These are phyloP conservation scores for Besnoitia besnoiti DNA, from an alignment of 169 alveolate genomes.

Conservation along the genomic window DNA sequence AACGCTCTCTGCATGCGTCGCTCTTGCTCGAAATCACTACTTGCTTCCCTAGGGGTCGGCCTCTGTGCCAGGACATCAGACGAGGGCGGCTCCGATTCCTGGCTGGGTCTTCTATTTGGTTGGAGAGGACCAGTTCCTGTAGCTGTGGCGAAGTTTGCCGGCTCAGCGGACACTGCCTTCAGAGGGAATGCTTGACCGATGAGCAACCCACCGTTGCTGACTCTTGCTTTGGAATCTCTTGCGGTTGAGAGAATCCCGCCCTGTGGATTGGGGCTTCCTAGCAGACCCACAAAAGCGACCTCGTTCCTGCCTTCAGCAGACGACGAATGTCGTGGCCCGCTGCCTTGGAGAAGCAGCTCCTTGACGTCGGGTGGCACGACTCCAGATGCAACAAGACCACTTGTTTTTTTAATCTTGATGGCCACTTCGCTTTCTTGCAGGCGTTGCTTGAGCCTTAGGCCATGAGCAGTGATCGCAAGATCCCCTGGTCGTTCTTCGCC, in stretches of 20 bases:
- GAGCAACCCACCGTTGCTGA: not conserved
- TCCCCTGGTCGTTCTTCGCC: too few species aligned
- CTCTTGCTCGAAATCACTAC: not conserved
- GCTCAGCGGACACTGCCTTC: not conserved
- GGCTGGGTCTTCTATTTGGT: not conserved
- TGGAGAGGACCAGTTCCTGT: not conserved
- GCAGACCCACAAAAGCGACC: not conserved
- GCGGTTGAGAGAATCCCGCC: not conserved
- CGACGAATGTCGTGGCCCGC: not conserved
- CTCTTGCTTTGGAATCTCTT: not conserved
- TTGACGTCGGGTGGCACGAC: not conserved
- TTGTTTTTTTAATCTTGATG: not conserved
- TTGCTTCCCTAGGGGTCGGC: not conserved
- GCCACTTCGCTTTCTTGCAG: not conserved
- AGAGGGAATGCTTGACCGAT: not conserved
- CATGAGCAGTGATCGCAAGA: not conserved
- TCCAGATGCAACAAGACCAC: not conserved
- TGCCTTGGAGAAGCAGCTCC: not conserved
- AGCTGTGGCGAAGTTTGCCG: not conserved
- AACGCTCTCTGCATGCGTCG: not conserved
- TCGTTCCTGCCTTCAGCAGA: not conserved
- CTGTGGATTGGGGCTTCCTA: not conserved
- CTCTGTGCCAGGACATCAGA: not conserved
- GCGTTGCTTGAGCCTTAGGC: not conserved
- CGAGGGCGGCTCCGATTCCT: not conserved